Base-by-base conservation (phyloP, 805 yeast species). In the Teunomyces funiuensis region DNA sequence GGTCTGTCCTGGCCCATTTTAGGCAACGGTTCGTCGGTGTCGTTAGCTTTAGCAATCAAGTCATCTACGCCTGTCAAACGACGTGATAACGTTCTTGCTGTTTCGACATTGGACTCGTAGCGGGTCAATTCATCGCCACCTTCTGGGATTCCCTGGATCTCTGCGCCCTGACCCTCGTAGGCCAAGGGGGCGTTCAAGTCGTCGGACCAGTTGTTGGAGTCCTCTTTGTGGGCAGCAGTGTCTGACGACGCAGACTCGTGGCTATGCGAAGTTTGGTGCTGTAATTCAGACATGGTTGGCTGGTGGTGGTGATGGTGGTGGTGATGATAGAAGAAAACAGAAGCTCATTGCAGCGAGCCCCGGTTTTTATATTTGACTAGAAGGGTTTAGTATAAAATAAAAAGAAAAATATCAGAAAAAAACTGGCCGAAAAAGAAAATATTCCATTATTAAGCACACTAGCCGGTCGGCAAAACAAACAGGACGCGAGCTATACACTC, bases 1-100 rank as follows among this genome's bases (percentile, higher is more conserved):
- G 69, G 73, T 58, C 83, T 74, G 23, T 72, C 80, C 6, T 77
- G 80, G 30, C 93, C 93, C 89, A 85, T 85, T 4, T 36, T 40
- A 2, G 73, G 73, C 41, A 68, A 43, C 10, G 72, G 73, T 29
- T 41, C 52, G 29, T 57, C 54, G 28, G 58, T 50, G 15, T 52
- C 44, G 31, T 47, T 47, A 11, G 60, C 59, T n/a, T 50, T 46
- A 8, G 42, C 51, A 6, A 58, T 36, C 30, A 55, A 40, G 4
- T 46, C 40, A 20, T 54, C 61, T 3, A 52, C 49, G 6, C 56
- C 58, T 1, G 58, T 58, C 43, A 56, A 19, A 29, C 53, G 38
- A 16, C 58, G 41, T 20, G 51, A 49, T 29, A 57, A 31, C 9
- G 50, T 40, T 18, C 58, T 58, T 11, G 65, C 49, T 4, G 54